Evolutionary conservation across 208 protist genomes (phyloP).

Genomic region (Sergeia podlipaevii): DNA sequence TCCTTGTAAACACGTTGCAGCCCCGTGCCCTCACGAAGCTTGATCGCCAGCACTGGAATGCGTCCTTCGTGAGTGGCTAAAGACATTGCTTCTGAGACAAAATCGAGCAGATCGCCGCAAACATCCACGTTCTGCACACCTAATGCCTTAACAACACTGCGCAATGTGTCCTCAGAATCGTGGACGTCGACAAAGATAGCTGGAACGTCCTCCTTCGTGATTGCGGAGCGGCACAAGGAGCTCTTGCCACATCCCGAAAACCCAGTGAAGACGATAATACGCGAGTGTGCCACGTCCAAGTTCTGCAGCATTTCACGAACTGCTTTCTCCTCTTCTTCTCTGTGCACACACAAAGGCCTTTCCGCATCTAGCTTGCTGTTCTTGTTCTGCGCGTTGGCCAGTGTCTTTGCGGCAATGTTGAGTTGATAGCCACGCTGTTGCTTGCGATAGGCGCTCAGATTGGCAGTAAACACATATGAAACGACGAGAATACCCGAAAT

Average conservation of each 20-base stretch:
- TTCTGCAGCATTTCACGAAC: slow-evolving; percentile 36
- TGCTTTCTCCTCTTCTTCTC: slow-evolving; percentile 32
- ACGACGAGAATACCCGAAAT: slow-evolving; percentile 44
- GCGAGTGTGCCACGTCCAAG: slow-evolving; percentile 28
- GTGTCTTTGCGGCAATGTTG: slow-evolving; percentile 25
- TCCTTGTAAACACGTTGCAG: slow-evolving; percentile 69
- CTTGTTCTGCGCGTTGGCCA: slow-evolving; percentile 18
- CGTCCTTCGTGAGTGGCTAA: slow-evolving; percentile 24
- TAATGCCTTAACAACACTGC: slow-evolving; percentile 48
- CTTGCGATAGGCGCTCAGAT: slow-evolving; percentile 38
- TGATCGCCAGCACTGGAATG: slow-evolving; percentile 48
- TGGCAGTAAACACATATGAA: slow-evolving; percentile 51
- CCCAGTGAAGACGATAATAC: slow-evolving; percentile 55
- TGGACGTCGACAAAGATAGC: slow-evolving; percentile 49
- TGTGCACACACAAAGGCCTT: slow-evolving; percentile 16
- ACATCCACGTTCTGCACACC: slow-evolving; percentile 79
- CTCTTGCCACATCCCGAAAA: slow-evolving; percentile 66
- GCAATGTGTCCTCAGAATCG: slow-evolving; percentile 38
- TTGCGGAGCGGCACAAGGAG: slow-evolving; percentile 30
- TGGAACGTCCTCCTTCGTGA: slow-evolving; percentile 37
- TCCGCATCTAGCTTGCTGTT: slow-evolving; percentile 30
- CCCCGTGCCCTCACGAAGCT: slow-evolving; percentile 58
- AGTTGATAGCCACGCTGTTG: slow-evolving; percentile 51
- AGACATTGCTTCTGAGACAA: slow-evolving; percentile 46
- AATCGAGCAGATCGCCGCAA: slow-evolving; percentile 79